phyloP scores from a whole-genome alignment of 495 filamentous ascomycete species.

The Daldinia childiae region DNA sequence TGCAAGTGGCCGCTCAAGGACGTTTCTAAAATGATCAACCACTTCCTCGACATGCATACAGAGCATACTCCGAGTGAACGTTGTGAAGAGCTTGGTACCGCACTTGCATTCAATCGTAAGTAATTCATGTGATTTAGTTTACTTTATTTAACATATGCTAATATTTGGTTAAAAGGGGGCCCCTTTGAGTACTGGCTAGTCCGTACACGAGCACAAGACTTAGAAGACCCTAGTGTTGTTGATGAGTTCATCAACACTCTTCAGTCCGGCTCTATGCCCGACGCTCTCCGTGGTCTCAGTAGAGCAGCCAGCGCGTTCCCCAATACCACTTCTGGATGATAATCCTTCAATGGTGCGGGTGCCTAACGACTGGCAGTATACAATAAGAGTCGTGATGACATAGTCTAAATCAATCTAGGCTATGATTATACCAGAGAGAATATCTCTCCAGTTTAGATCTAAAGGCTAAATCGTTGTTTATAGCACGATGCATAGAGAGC shows the following conservation, averaged over 20 bases:
- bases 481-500: neutral
- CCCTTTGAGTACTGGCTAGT: constrained; percentile 60
- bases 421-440: neutral
- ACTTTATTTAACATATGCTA: constrained; percentile 3
- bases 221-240: constrained; percentile 45
- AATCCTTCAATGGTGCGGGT: neutral
- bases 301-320: constrained; percentile 48
- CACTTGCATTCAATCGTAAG: constrained; percentile 53
- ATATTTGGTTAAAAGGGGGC: constrained; percentile 44
- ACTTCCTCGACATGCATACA: constrained; percentile 56
- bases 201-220: constrained; percentile 47
- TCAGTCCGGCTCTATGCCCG: constrained; percentile 47
- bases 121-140: constrained; percentile 4
- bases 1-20: constrained; percentile 60
- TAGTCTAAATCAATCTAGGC: neutral
- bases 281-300: constrained; percentile 46
- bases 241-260: constrained; percentile 48
- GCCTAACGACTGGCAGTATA: neutral
- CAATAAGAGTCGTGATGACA: neutral
- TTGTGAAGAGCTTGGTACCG: constrained; percentile 52
- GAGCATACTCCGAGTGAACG: constrained; percentile 52
- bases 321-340: constrained; percentile 18
- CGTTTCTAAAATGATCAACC: constrained; percentile 57
- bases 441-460: neutral
- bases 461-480: neutral